Evolutionary conservation across 108 stramenopile species (phyloP), one percentile per base, ranked within the genome.

Genomic region (Craspedostauros australis): DNA sequence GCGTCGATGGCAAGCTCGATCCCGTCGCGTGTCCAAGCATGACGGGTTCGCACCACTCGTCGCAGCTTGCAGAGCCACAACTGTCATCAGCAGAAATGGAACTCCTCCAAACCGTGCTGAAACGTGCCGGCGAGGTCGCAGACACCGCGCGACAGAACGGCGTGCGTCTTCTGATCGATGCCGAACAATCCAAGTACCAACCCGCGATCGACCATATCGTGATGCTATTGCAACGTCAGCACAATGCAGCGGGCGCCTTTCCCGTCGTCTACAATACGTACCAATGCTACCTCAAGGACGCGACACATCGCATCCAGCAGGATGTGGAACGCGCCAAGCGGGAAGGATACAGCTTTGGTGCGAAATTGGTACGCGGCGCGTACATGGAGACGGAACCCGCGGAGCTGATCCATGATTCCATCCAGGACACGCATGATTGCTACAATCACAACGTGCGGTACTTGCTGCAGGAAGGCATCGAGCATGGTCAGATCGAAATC

Each of bases 291-390:
- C 73, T 95, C 31, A 92, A 79, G 39, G 95, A 93, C 50, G 56
- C 85, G 12, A 47, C 42, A 0, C 64, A 73, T 28, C 72, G 88
- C 19, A 46, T 99, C n/a, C 46, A 36, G 5, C 56, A 38, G 9
- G 96, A 98, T 67, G 55, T 98, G 29, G 81, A 91, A 34, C 62
- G 96, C 20, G 80, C 97, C 22, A 57, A 89, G 23, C 69, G 92
- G 16, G 67, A 63, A 40, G 53, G 46, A 3, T 95, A 75, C 54
- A 72, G 76, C 22, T 93, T 95, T 60, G 95, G 84, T 25, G 95
- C 91, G 25, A 99, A 98, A 66, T 76, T 97, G 3, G 98, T 99
- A 24, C 85, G 98, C 5, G 98, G 96, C 25, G 98, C 98, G 1
- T 99, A 99, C 83, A 95, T 98, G 94, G 77, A 84, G 7, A 72